Evolutionary conservation across 2,329 filamentous ascomycete genomes (phyloP), one percentile per base, ranked within the genome.

Genomic region (Aspergillus transmontanensis): DNA sequence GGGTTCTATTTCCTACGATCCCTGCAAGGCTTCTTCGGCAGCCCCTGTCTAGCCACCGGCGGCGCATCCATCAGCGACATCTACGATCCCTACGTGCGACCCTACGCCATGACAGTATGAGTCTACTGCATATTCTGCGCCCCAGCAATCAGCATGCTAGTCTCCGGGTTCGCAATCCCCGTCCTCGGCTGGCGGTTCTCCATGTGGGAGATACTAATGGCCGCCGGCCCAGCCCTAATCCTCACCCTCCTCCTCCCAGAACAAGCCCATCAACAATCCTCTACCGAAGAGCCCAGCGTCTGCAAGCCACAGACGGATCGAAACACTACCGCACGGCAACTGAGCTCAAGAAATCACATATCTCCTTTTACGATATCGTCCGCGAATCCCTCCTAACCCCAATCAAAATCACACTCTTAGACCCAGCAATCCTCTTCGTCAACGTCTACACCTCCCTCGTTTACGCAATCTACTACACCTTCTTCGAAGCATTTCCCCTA

Each of bases 401-500:
- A 2, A 75, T 85, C 16, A 82, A 87, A 73, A 86, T 89, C 69
- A 87, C 82, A 7, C 65, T 88, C 71, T 84, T 86, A 71, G 87
- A 89, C 61, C 87, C 87, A 0, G 85, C 87, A 12, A 82, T 90
- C 2, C 73, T 85, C 6, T 89, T 90, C 74, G 83, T 86, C 1
- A 85, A 87, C 69, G 61, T 88, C 43, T 90, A 89, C 75, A 86
- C 84, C 3, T 84, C 83, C 59, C 82, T 89, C 67, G 83, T 86
- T 67, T 90, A 78, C 60, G 76, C 69, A 28, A 76, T 79, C 19
- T 78, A 77, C 61, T 84, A 84, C 65, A 79, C 79, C 19, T 90
- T 84, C 74, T 90, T 90, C 71, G 87, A 90, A 69, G 85, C 85
- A n/a, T 90, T 90, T 74, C 87, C 87, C 4, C 78, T 89, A 28